Conservation (phyloP, 257 asterid genomes). For the Plantago elongata region DNA sequence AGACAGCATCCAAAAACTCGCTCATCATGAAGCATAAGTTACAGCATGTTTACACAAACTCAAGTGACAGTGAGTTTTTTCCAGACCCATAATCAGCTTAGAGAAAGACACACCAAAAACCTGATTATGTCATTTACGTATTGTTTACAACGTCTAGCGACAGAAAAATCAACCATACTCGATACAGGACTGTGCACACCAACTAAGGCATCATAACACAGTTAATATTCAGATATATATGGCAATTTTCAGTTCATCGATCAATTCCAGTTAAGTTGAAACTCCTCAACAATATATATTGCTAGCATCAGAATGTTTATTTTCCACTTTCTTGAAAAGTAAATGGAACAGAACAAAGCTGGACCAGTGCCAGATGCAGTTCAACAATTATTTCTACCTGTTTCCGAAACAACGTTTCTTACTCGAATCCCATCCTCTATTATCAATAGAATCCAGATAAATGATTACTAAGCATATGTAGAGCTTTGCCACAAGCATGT, state of each 20-base stretch:
- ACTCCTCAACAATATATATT: neutral
- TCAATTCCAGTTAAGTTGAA: neutral
- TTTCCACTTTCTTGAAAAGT: neutral
- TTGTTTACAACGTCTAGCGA: no score
- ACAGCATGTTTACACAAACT: no score
- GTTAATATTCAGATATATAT: neutral
- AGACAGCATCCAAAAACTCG: neutral
- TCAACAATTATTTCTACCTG: neutral
- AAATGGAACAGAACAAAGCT: neutral
- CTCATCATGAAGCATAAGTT: no score
- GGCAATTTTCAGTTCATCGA: neutral
- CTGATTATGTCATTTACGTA: no score
- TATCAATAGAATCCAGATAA: neutral
- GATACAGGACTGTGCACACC: no score
- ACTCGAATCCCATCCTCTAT: no score
- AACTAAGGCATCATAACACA: neutral
- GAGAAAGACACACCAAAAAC: no score
- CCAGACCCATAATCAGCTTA: no score
- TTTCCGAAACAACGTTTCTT: no score
- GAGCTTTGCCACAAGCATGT: neutral
- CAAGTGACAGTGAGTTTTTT: no score
- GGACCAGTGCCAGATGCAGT: slow-evolving; percentile 8
- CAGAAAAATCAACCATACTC: no score
- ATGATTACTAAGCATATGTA: neutral
- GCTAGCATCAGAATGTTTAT: neutral